Evolutionary conservation across 257 asterid genomes (phyloP).

Genomic region (Solanum raphanifolium): DNA sequence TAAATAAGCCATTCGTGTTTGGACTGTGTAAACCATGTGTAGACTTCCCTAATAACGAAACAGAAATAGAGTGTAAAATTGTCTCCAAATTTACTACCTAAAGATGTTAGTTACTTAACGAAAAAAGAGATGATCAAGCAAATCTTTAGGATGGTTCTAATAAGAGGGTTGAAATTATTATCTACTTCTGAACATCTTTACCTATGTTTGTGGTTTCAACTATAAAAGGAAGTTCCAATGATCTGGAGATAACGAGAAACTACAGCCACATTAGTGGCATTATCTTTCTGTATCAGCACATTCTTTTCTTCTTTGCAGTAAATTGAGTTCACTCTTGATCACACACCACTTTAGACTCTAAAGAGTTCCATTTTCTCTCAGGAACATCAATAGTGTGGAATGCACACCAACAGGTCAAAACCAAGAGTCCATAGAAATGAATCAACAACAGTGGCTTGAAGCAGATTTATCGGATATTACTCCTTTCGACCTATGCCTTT

Average conservation of each 20-base stretch:
- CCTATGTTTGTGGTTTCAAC: background rate
- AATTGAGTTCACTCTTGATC: background rate
- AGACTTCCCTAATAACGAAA: too few species aligned
- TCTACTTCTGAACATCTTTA: background rate
- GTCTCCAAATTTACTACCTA: background rate
- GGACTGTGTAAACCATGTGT: too few species aligned
- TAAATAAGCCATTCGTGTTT: too few species aligned
- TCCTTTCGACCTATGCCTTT: background rate
- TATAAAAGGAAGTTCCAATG: background rate
- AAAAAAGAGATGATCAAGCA: background rate
- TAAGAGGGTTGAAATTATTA: background rate
- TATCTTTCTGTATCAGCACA: background rate
- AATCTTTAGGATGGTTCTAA: background rate
- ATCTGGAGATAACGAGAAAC: background rate
- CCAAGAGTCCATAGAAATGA: too few species aligned
- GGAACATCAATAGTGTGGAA: conserved; percentile 82
- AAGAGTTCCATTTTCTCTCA: conserved; percentile 11
- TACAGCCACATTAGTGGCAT: background rate
- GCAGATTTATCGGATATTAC: background rate
- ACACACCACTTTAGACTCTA: background rate
- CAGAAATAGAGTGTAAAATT: too few species aligned
- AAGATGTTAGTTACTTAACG: background rate
- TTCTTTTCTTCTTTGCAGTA: background rate
- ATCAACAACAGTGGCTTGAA: background rate
- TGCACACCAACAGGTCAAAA: too few species aligned